Evolutionary conservation across 495 filamentous ascomycete genomes (phyloP), one percentile per base, ranked within the genome.

Genomic region (Hypoxylon lenormandii): DNA sequence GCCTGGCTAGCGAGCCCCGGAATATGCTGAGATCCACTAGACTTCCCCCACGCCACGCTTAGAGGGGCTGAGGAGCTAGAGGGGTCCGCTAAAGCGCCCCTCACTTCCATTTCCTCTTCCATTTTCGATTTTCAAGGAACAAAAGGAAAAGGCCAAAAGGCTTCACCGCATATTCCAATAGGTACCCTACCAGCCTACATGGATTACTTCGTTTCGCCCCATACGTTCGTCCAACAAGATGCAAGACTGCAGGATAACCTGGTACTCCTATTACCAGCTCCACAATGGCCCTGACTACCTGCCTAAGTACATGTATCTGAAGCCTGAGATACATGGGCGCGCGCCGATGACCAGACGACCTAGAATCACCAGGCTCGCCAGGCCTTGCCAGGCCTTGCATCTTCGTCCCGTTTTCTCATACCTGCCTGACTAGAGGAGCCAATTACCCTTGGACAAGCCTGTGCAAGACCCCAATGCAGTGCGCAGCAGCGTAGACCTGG

Each of bases 101-200:
- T 61, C 64, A 37, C 21, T 61, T 56, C 16, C 22, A 36, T 5
- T 36, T 36, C 28, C 47, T 50, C 19, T 47, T 42, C 19, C 37
- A 52, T 58, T 62, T 38, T 57, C 51, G 19, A 57, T 50, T 16
- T 19, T 37, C 33, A 51, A 33, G 18, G 30, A 55, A 47, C 13
- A 54, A 59, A 45, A 33, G 28, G 26, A 53, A 43, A 57, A 48
- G 19, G 48, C 40, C 22, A 45, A 55, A 67, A 51, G 33, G 55
- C 62, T 66, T 71, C 68, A 71, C 68, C 68, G 62, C 68, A 71
- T 70, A 5, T 59, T 68, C 64, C 30, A 33, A 38, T 38, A 36
- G 4, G 30, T 33, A 51, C 30, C 30, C 2, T 33, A 33, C 30
- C 26, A 28, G 3, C 6, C 10, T 33, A 55, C 57, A 63, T 66